Conservation (phyloP, 2,329 filamentous ascomycete genomes). For the Aaosphaeria arxii region DNA sequence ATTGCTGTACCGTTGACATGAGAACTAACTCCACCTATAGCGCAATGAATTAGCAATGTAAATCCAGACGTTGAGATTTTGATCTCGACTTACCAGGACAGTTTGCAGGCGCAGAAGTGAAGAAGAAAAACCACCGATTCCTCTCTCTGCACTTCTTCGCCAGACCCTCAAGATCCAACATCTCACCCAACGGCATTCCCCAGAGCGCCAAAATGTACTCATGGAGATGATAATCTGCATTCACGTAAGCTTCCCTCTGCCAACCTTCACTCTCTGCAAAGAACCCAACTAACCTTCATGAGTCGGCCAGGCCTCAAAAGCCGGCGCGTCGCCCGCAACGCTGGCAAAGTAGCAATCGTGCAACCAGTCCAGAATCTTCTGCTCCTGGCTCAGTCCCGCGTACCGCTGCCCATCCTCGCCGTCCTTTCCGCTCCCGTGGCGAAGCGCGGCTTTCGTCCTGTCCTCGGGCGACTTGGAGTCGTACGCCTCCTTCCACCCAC, state of each 20-base stretch:
- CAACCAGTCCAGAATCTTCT: conserved; percentile 61
- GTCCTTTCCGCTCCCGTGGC: conserved; percentile 43
- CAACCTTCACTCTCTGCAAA: background rate
- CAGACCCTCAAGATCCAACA: conserved; percentile 50
- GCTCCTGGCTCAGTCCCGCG: conserved; percentile 52
- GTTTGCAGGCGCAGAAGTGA: conserved; percentile 60
- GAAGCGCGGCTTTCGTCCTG: conserved; percentile 33
- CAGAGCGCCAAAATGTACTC: conserved; percentile 38
- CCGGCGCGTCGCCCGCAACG: conserved; percentile 61
- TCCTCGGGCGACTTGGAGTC: conserved; percentile 41
- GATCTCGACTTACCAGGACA: conserved; percentile 43
- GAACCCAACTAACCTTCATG: conserved; percentile 35
- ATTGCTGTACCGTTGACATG: conserved; percentile 45
- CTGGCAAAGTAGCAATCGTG: conserved; percentile 68
- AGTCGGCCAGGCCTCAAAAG: conserved; percentile 64
- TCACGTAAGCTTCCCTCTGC: conserved; percentile 1
- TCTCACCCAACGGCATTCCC: conserved; percentile 41
- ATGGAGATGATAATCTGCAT: conserved; percentile 30
- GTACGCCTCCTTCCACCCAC: conserved; percentile 60
- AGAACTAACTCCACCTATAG: conserved; percentile 38
- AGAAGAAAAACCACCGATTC: conserved; percentile 59
- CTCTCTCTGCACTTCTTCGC: conserved; percentile 54
- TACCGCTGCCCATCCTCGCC: conserved; percentile 41
- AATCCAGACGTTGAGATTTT: too few species aligned
- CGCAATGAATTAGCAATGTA: conserved; percentile 3